Percentiles rank a stretch among this genome's conserved stretches.
Conservation (phyloP, 2,329 filamentous ascomycete genomes). For the Fusarium palustre region DNA sequence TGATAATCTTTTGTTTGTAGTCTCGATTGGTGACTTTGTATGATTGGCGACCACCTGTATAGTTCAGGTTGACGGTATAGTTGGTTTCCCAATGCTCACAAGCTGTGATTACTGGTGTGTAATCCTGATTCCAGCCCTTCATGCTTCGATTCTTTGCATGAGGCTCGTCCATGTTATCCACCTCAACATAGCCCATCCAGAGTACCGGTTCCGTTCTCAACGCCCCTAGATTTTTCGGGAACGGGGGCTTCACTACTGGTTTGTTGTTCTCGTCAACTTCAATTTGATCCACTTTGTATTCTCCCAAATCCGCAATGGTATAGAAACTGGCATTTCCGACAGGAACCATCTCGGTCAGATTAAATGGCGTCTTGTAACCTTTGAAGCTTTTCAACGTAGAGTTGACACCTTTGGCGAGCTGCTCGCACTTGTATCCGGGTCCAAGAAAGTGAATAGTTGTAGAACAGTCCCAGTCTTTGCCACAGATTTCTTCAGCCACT, state of each 20-base stretch:
- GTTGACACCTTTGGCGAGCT: slow-evolving; percentile 9
- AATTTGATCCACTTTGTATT: slow-evolving; percentile 27
- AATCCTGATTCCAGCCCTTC: slow-evolving; percentile 19
- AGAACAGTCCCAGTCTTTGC: slow-evolving; percentile 38
- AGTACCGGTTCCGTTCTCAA: slow-evolving; percentile 35
- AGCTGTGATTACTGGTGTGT: slow-evolving; percentile 26
- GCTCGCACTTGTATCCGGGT: slow-evolving; percentile 37
- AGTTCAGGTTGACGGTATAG: slow-evolving; percentile 37
- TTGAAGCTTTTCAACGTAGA: slow-evolving; percentile 12
- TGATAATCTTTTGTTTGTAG: slow-evolving; percentile 29
- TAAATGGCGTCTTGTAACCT: slow-evolving; percentile 21
- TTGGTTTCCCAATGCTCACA: slow-evolving; percentile 40
- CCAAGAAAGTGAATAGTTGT: slow-evolving; percentile 36
- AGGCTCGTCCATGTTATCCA: slow-evolving; percentile 11
- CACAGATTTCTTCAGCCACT: slow-evolving; percentile 30
- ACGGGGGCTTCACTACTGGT: slow-evolving; percentile 15
- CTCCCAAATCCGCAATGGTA: slow-evolving; percentile 18
- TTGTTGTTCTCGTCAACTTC: slow-evolving; percentile 3
- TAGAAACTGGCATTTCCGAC: slow-evolving; percentile 29
- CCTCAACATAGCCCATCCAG: slow-evolving; percentile 36
- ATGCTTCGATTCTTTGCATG: slow-evolving; percentile 5
- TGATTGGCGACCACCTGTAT: slow-evolving; percentile 33
- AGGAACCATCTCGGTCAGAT: slow-evolving; percentile 24
- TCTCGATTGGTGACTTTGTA: slow-evolving; percentile 26
- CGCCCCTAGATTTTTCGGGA: slow-evolving; percentile 27